Conservation (phyloP, 2,329 filamentous ascomycete genomes). For the Fusarium haematococcum region DNA sequence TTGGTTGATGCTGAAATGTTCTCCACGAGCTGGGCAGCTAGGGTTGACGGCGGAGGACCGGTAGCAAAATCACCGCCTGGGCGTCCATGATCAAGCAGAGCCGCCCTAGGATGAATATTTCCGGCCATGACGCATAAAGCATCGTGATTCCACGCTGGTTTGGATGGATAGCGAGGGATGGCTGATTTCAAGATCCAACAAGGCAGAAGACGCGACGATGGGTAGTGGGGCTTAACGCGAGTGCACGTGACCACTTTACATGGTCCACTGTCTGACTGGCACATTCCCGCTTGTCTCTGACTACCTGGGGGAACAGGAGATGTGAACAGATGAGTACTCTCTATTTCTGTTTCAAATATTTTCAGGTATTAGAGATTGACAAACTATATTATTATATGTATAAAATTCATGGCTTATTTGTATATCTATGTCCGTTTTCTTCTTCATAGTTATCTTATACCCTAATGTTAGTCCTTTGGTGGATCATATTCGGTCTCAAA, state of each 20-base stretch:
- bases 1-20: conserved; percentile 76
- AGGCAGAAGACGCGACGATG: conserved; percentile 32
- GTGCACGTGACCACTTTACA: conserved; percentile 34
- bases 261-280: background rate
- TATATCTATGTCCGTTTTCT: background rate
- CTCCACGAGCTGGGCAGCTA: conserved; percentile 88
- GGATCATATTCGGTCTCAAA: background rate
- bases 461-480: background rate
- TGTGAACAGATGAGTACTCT: background rate
- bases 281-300: background rate
- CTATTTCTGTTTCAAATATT: background rate
- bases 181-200: background rate
- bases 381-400: background rate
- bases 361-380: background rate
- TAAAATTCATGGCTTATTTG: background rate
- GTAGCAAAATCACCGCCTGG: conserved; percentile 29
- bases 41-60: conserved; percentile 76
- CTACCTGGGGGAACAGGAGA: background rate
- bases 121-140: conserved; percentile 46
- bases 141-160: conserved; percentile 37
- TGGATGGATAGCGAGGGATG: background rate
- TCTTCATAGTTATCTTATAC: background rate
- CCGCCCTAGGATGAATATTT: conserved; percentile 33
- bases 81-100: conserved; percentile 29
- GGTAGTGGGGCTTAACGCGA: conserved; percentile 33